Percentiles rank a stretch among this genome's conserved stretches.
Conservation (phyloP, 2,329 filamentous ascomycete genomes). For the Fusarium albosuccineum region DNA sequence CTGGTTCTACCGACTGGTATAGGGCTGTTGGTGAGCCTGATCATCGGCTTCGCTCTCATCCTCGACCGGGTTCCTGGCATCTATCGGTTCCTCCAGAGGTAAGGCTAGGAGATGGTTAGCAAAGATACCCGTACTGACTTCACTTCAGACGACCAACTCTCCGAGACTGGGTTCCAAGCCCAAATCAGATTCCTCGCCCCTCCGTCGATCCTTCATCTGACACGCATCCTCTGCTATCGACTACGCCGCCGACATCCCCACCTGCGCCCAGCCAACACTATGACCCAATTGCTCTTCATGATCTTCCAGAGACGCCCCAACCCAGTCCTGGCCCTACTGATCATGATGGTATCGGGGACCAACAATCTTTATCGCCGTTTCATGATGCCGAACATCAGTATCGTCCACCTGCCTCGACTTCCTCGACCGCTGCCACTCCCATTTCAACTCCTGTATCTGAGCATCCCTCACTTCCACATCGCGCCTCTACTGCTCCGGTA, state of each 20-base stretch:
- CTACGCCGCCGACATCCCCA: background rate
- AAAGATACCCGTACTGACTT: background rate
- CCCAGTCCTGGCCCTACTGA: background rate
- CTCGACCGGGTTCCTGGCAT: background rate
- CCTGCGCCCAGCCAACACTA: background rate
- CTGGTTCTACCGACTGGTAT: constrained; percentile 3
- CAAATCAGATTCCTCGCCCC: background rate
- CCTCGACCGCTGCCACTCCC: too few relatives aligned
- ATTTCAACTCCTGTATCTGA: too few relatives aligned
- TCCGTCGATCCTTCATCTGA: background rate
- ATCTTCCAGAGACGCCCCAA: background rate
- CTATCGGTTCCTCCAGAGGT: constrained; percentile 11
- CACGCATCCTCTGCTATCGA: background rate
- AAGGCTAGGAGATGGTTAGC: background rate
- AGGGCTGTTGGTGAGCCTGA: constrained; percentile 5
- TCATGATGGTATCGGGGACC: background rate
- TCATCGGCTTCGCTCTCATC: constrained; percentile 1
- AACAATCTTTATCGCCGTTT: background rate
- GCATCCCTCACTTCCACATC: too few relatives aligned
- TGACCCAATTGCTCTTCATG: background rate
- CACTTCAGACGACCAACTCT: background rate
- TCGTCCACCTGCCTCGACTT: too few relatives aligned
- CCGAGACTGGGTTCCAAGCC: background rate
- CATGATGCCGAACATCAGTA: background rate
- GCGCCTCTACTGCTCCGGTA: too few relatives aligned